phyloP scores from a whole-genome alignment of 1,284 basidiomycete species.

The Puccinia coronata region DNA sequence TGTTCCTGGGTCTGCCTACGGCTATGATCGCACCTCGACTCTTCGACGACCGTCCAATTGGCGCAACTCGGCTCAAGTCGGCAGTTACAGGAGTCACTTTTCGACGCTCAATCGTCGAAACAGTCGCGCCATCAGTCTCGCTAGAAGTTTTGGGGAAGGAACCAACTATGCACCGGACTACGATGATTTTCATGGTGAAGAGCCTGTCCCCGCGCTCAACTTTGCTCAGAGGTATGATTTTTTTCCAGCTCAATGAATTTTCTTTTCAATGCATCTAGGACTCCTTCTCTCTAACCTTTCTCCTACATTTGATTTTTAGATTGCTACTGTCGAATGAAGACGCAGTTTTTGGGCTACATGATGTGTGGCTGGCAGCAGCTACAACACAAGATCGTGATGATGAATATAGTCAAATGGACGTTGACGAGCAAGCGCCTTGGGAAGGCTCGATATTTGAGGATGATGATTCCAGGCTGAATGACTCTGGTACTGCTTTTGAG shows the following conservation, averaged over 20 bases:
- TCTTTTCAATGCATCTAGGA: not conserved
- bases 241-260: not conserved
- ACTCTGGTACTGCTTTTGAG: not conserved
- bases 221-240: conserved; percentile 69
- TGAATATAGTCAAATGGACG: conserved; percentile 66
- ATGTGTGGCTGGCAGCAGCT: conserved; percentile 89
- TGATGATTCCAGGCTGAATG: conserved; percentile 53
- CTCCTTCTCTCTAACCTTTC: not conserved
- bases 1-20: conserved; percentile 51
- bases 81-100: conserved; percentile 34
- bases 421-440: conserved; percentile 61
- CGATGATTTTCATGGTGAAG: conserved; percentile 28
- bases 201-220: conserved; percentile 60
- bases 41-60: conserved; percentile 16
- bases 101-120: conserved; percentile 20
- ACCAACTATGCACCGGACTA: conserved; percentile 42
- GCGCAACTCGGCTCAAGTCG: not conserved
- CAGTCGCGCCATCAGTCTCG: conserved; percentile 45
- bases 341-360: conserved; percentile 81
- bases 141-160: conserved; percentile 42
- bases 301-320: not conserved
- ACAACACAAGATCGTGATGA: conserved; percentile 71
- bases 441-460: conserved; percentile 61
- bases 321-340: conserved; percentile 73
- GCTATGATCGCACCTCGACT: conserved; percentile 44